Evolutionary conservation across 2,329 filamentous ascomycete genomes (phyloP), one percentile per base, ranked within the genome.

Genomic region (Microsporum ferrugineum): DNA sequence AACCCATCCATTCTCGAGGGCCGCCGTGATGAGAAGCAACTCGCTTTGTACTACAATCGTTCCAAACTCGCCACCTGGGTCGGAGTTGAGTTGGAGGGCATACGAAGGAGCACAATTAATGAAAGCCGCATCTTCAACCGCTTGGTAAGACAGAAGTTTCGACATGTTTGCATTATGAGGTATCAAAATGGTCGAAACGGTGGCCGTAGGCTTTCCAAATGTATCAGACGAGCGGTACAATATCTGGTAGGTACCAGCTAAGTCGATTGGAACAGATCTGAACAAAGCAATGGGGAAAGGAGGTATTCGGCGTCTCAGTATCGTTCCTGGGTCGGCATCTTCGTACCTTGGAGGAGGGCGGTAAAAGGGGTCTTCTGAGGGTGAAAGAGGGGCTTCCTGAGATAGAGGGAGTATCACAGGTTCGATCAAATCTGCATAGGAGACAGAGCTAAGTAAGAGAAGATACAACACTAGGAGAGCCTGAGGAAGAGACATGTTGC

Each of bases 1-100:
- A 23, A 76, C 70, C 78, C 78, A 81, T 6, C 78, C 78, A 10
- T 65, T 71, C 5, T 71, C 69, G 1, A 82, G 73, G 1, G 73
- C 73, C 1, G 68, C 60, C 8, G 67, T 60, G 36, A 79, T 70
- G 38, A 72, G 64, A 5, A 68, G n/a, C 6, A 75, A 62, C 61
- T 71, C 68, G 3, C 63, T 60, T 71, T 77, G 47, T 71, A 78
- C 63, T 70, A 68, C 63, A 5, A 67, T 34, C 8, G 68, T 63
- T 6, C 67, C 66, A 1, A 66, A 71, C 2, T 68, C 71, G 31
- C 80, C 71, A 1, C 76, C 66, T 31, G 72, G 68, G 6, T 73
- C 72, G 3, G 74, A 72, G 58, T 79, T 69, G 57, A 76, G 71
- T 47, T 69, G 68, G 2, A 71, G 59, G 2, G 62, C 68, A 55